A percentile compares a stretch with the other conserved stretches of the same genome.
Evolutionary conservation across 148 eudicot genomes (phyloP).

Genomic region (Fagopyrum esculentum): DNA sequence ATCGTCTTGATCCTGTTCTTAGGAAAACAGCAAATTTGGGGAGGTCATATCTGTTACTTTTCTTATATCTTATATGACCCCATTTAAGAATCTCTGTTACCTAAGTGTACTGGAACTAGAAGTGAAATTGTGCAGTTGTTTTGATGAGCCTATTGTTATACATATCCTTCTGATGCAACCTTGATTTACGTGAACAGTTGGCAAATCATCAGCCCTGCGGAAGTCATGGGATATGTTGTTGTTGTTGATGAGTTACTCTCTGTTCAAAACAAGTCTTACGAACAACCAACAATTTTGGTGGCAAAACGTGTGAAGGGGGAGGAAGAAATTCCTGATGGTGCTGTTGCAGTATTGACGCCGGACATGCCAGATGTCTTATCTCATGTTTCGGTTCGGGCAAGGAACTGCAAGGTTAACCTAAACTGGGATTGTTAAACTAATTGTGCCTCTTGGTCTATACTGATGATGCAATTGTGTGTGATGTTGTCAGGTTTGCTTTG

Average conservation of each 20-base stretch:
- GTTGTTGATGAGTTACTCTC: conserved; percentile 88
- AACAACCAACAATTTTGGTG: conserved; percentile 77
- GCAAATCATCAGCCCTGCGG: conserved; percentile 99
- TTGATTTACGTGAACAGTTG: conserved; percentile 47
- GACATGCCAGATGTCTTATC: conserved; percentile 99
- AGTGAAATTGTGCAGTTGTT: background rate
- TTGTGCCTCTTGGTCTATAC: background rate
- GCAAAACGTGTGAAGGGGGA: conserved; percentile 93
- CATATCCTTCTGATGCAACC: conserved; percentile 17
- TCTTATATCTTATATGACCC: background rate
- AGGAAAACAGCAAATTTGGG: conserved; percentile 88
- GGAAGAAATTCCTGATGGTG: conserved; percentile 98
- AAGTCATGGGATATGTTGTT: conserved; percentile 82
- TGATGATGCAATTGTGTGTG: background rate
- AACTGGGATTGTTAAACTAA: background rate
- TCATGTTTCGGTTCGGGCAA: conserved; percentile 98
- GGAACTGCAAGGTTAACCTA: conserved; percentile 75
- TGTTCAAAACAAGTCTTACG: conserved; percentile 77
- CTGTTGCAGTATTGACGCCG: conserved; percentile 91
- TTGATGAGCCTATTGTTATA: background rate
- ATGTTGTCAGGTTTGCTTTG: conserved; percentile 71
- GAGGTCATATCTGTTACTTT: conserved; percentile 38
- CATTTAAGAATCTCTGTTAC: background rate
- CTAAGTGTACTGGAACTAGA: background rate
- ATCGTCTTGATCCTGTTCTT: conserved; percentile 90